Evolutionary conservation across 257 asterid species (phyloP).

Genomic region (Euphrasia confusa): DNA sequence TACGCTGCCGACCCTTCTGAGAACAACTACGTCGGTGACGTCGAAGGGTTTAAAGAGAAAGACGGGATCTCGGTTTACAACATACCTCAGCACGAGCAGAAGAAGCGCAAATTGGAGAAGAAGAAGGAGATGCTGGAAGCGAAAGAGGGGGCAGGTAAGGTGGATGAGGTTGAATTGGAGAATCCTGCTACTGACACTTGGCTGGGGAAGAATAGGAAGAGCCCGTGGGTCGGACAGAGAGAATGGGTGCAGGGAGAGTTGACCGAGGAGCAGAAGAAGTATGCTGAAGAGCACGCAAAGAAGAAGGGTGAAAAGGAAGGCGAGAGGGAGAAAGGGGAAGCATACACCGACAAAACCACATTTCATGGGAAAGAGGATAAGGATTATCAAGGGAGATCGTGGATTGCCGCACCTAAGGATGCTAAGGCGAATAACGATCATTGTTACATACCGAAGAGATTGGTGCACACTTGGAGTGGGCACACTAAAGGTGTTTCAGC

Average conservation of each 20-base stretch:
- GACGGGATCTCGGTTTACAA: constrained; percentile 79
- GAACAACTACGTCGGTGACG: constrained; percentile 69
- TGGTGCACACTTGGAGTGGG: constrained; percentile 98
- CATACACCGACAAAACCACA: constrained; percentile 60
- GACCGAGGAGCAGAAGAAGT: constrained; percentile 96
- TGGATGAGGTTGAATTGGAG: constrained; percentile 48
- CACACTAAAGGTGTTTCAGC: constrained; percentile 98
- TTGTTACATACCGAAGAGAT: constrained; percentile 90
- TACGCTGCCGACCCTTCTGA: constrained; percentile 93
- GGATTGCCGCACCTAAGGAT: constrained; percentile 95
- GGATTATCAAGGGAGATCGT: constrained; percentile 97
- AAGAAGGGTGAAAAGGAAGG: constrained; percentile 87
- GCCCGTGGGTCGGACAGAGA: constrained; percentile 95
- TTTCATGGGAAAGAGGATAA: constrained; percentile 94
- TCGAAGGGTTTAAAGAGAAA: constrained; percentile 47
- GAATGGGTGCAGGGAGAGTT: constrained; percentile 70
- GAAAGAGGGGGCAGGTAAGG: constrained; percentile 37
- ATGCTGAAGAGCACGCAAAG: constrained; percentile 95
- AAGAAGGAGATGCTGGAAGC: constrained; percentile 72
- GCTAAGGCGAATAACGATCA: constrained; percentile 92
- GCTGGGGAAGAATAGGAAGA: constrained; percentile 87
- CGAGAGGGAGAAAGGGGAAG: constrained; percentile 57
- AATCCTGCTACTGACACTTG: constrained; percentile 82
- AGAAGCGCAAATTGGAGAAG: constrained; percentile 70
- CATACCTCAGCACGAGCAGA: constrained; percentile 77